Percentiles rank a stretch among this genome's conserved stretches.
These are phyloP conservation scores for Phenoliferia sp. DNA, from an alignment of 1,284 basidiomycete species.

Conservation along the genomic window DNA sequence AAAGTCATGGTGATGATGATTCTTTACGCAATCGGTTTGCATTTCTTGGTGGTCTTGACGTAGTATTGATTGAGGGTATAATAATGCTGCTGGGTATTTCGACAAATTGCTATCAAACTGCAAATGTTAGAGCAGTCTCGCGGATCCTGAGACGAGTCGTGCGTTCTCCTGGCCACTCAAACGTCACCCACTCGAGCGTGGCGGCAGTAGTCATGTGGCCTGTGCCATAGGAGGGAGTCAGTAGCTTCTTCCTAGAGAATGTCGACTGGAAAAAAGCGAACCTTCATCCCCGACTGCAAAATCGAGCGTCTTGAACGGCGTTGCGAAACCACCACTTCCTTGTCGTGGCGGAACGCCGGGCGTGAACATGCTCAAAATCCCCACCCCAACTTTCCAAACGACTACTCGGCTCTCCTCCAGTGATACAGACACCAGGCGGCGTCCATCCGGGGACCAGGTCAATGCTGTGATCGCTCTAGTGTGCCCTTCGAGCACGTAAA, in stretches of 20 bases:
- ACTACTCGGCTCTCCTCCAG: constrained; percentile 71
- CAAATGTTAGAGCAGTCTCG: constrained; percentile 71
- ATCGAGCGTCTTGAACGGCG: constrained; percentile 72
- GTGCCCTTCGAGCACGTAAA: constrained; percentile 93
- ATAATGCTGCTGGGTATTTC: neutral
- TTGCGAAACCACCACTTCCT: constrained; percentile 42
- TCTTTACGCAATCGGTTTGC: neutral
- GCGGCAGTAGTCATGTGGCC: constrained; percentile 65
- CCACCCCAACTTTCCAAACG: constrained; percentile 44
- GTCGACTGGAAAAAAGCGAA: constrained; percentile 31
- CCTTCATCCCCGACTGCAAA: constrained; percentile 55
- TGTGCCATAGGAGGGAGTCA: constrained; percentile 35
- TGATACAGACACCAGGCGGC: constrained; percentile 79
- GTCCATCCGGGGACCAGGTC: constrained; percentile 87
- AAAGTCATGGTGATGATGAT: too few relatives aligned
- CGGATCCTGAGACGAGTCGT: constrained; percentile 75
- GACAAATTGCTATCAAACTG: constrained; percentile 3
- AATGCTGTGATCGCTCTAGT: constrained; percentile 69
- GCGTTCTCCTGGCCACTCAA: constrained; percentile 77
- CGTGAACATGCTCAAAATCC: constrained; percentile 66
- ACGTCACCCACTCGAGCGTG: constrained; percentile 65
- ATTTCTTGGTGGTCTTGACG: neutral
- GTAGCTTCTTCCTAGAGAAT: neutral
- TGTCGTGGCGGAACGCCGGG: constrained; percentile 90
- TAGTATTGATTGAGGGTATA: neutral